These are phyloP conservation scores for Chenopodium suecicum DNA, from an alignment of 148 eudicot genomes.

Conservation along the genomic window DNA sequence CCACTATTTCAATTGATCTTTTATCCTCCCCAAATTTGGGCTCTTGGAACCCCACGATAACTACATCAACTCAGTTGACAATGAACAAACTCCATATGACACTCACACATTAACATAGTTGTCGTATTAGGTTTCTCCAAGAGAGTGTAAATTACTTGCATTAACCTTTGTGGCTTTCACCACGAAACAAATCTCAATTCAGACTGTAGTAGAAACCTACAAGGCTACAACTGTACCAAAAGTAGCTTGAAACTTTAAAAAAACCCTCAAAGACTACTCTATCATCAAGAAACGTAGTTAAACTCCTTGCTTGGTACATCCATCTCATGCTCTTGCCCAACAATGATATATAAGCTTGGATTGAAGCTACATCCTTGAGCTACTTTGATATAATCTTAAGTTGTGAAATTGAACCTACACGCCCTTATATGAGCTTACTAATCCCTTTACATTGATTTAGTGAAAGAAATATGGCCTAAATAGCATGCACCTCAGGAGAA, in stretches of 20 bases:
- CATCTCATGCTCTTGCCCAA: not conserved
- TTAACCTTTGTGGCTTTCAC: not conserved
- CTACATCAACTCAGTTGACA: not conserved
- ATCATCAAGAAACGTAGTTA: not conserved
- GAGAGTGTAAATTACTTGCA: not conserved
- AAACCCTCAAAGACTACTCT: not conserved
- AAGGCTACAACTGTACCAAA: not conserved
- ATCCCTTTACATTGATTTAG: not conserved
- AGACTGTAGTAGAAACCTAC: not conserved
- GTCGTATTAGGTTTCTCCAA: not conserved
- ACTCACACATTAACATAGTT: not conserved
- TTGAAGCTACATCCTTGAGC: not conserved
- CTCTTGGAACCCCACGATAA: not conserved
- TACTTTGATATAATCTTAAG: not conserved
- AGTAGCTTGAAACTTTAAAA: not conserved
- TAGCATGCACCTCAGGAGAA: not conserved
- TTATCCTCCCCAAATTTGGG: not conserved
- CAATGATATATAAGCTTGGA: too few relatives aligned
- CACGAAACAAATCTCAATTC: not conserved
- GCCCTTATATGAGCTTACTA: not conserved
- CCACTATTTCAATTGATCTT: not conserved
- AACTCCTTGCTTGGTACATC: not conserved
- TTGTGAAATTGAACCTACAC: not conserved
- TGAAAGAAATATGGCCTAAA: not conserved
- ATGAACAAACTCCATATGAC: not conserved